Evolutionary conservation across 805 yeast species (phyloP).

Genomic region (Nematodospora valgi): DNA sequence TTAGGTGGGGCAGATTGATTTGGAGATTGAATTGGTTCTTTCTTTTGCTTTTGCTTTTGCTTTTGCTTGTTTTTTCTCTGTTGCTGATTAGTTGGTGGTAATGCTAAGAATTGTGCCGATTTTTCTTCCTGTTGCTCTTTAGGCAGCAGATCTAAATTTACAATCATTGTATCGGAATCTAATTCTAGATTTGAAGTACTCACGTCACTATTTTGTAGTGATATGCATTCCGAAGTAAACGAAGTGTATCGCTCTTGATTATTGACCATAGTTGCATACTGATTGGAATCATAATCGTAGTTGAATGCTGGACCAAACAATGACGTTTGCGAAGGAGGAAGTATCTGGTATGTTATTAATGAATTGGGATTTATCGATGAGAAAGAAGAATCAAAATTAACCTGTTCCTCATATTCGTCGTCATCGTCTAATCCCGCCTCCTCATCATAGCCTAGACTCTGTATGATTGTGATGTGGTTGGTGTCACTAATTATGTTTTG

Average conservation of each 20-base stretch:
- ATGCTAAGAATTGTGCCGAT: slow-evolving; percentile 2
- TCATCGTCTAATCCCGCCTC: not conserved
- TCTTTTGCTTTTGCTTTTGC: not conserved
- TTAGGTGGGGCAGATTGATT: not conserved
- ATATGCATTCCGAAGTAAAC: slow-evolving; percentile 35
- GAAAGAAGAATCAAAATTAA: no score
- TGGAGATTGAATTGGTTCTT: not conserved
- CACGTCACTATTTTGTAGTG: slow-evolving; percentile 38
- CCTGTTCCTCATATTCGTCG: no score
- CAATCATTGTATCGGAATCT: no score
- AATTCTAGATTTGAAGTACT: slow-evolving; percentile 19
- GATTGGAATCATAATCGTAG: not conserved
- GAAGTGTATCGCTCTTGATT: slow-evolving; percentile 22
- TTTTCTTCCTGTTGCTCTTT: slow-evolving; percentile 4
- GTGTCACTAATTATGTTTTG: not conserved
- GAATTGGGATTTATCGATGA: no score
- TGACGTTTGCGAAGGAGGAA: no score
- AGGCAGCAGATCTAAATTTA: not conserved
- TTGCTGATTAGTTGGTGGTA: not conserved
- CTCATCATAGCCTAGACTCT: not conserved
- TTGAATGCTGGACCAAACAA: no score
- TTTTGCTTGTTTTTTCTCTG: slow-evolving; percentile 1
- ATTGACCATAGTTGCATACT: slow-evolving; percentile 3
- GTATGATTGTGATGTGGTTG: not conserved
- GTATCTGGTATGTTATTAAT: no score